Conservation (phyloP, 2,329 filamentous ascomycete species). For the Coniochaeta ligniaria region DNA sequence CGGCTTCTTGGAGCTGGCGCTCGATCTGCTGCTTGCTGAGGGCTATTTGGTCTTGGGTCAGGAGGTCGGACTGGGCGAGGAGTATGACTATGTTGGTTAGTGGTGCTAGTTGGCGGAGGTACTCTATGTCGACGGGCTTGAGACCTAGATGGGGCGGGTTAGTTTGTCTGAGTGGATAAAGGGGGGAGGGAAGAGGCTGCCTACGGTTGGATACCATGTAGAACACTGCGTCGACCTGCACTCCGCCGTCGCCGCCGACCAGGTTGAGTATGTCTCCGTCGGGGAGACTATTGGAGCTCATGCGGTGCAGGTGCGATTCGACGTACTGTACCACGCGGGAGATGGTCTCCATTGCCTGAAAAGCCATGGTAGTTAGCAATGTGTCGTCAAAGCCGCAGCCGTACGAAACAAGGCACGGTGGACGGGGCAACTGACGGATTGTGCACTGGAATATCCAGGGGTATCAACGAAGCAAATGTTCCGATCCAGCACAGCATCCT, state of each 20-base stretch:
- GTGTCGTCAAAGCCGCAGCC: conserved; percentile 13
- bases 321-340: conserved; percentile 63
- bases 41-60: conserved; percentile 50
- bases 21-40: conserved; percentile 53
- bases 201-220: conserved; percentile 72
- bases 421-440: conserved; percentile 35
- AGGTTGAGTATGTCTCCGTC: conserved; percentile 71
- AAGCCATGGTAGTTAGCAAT: conserved; percentile 11
- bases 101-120: conserved; percentile 60
- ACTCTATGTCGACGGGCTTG: conserved; percentile 60
- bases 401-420: not conserved
- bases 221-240: conserved; percentile 77
- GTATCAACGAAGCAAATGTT: conserved; percentile 95
- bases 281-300: conserved; percentile 54
- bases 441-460: conserved; percentile 51
- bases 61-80: conserved; percentile 67
- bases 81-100: conserved; percentile 83
- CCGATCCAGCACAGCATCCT: conserved; percentile 74
- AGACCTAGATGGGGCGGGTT: conserved; percentile 34
- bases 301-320: conserved; percentile 59
- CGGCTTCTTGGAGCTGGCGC: conserved; percentile 46
- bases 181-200: conserved; percentile 12
- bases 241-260: conserved; percentile 73
- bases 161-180: conserved; percentile 8
- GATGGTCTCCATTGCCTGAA: conserved; percentile 46